A percentile compares a stretch with the other conserved stretches of the same genome.
Evolutionary conservation across 148 eudicot genomes (phyloP).

Genomic region (Chenopodium formosanum): DNA sequence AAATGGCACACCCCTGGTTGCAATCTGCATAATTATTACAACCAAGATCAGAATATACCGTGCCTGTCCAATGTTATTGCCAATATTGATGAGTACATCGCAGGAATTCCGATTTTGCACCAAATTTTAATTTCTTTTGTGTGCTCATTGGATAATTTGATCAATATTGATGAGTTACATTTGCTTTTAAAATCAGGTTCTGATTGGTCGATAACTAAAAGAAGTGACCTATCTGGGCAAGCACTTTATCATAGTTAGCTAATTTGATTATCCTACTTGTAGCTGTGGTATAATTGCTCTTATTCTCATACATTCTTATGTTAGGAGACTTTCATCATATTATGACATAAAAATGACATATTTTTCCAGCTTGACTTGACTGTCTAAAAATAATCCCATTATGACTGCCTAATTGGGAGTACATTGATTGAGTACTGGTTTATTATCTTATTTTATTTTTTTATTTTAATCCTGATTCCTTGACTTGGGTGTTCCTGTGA

Average conservation of each 20-base stretch:
- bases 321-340: background rate
- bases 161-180: background rate
- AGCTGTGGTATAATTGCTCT: background rate
- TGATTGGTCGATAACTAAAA: background rate
- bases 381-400: background rate
- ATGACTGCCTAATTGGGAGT: background rate
- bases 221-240: background rate
- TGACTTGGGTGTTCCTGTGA: conserved; percentile 44
- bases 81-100: background rate
- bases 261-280: background rate
- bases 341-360: background rate
- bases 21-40: background rate
- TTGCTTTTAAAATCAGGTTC: background rate
- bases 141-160: background rate
- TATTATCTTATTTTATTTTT: background rate
- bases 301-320: background rate
- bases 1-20: background rate
- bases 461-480: background rate
- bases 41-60: background rate
- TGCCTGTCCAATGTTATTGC: background rate
- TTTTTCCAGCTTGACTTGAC: background rate
- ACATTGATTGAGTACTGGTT: conserved; percentile 6
- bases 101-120: background rate
- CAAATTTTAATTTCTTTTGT: background rate
- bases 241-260: background rate